Evolutionary conservation across 306 rosid genomes (phyloP).

Genomic region (Myrica gale): DNA sequence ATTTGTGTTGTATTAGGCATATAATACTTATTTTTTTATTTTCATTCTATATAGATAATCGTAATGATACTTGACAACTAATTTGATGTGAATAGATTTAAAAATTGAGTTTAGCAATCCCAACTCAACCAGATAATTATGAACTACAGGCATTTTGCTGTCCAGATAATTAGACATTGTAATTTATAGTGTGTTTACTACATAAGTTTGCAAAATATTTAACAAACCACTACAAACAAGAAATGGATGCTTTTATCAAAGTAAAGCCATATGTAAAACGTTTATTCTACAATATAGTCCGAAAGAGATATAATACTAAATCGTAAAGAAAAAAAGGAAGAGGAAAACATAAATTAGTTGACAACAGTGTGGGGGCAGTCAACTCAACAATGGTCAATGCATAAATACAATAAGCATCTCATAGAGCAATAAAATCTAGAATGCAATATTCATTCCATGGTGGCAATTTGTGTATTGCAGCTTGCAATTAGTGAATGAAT

Average conservation of each 20-base stretch:
- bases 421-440: not conserved
- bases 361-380: not conserved
- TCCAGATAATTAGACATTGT: slow-evolving; percentile 13
- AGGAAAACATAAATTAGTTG: not conserved
- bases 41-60: not conserved
- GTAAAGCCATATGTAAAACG: not conserved
- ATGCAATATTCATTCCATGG: not conserved
- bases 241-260: not conserved
- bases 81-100: not conserved
- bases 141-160: not conserved
- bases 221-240: not conserved
- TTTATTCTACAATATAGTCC: not conserved
- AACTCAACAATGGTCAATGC: not conserved
- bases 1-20: not conserved
- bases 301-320: not conserved
- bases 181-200: not conserved
- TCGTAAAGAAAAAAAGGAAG: not conserved
- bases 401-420: not conserved
- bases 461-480: slow-evolving; percentile 12
- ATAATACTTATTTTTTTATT: not conserved
- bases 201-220: not conserved
- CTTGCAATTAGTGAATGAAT: slow-evolving; percentile 14
- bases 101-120: not conserved
- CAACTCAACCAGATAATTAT: slow-evolving; percentile 16
- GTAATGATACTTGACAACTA: not conserved